Percentiles rank a stretch among this genome's conserved stretches.
phyloP scores from a whole-genome alignment of 2,329 filamentous ascomycete species.

The Laburnicola sp. region DNA sequence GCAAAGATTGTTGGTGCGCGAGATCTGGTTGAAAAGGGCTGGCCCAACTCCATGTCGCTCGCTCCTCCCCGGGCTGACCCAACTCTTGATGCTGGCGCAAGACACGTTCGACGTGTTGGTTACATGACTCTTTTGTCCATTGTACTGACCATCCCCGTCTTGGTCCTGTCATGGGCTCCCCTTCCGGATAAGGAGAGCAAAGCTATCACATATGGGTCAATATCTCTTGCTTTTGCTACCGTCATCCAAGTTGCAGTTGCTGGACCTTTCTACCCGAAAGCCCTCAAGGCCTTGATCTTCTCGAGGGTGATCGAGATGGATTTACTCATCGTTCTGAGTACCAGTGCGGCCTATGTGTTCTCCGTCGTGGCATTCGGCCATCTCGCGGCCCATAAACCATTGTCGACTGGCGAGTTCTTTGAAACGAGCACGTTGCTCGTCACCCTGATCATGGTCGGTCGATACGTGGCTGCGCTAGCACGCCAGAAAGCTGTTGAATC shows the following conservation, averaged over 20 bases:
- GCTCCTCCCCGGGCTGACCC: conserved; percentile 53
- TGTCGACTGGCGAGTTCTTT: conserved; percentile 55
- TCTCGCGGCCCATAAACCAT: conserved; percentile 37
- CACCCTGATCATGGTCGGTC: conserved; percentile 58
- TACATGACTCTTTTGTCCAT: conserved; percentile 43
- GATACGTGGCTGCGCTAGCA: conserved; percentile 52
- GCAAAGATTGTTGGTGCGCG: conserved; percentile 54
- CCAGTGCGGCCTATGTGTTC: conserved; percentile 66
- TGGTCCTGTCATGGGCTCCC: conserved; percentile 71
- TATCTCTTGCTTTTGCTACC: conserved; percentile 66
- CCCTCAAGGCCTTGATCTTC: conserved; percentile 64
- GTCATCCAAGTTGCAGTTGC: conserved; percentile 66
- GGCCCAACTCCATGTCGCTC: conserved; percentile 41
- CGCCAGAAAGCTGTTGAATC: conserved; percentile 55
- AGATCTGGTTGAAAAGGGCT: conserved; percentile 47
- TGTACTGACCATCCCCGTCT: conserved; percentile 48
- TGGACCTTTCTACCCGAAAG: conserved; percentile 68
- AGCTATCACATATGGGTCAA: conserved; percentile 54
- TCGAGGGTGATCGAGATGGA: conserved; percentile 69
- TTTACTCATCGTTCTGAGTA: conserved; percentile 68
- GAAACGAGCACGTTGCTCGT: conserved; percentile 60
- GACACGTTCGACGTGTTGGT: conserved; percentile 58
- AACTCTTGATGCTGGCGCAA: conserved; percentile 54
- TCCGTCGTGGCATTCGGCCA: conserved; percentile 56
- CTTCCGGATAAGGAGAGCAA: conserved; percentile 48